These are phyloP conservation scores for Penicillium sp. DNA, from an alignment of 2,329 filamentous ascomycete species.

Conservation along the genomic window DNA sequence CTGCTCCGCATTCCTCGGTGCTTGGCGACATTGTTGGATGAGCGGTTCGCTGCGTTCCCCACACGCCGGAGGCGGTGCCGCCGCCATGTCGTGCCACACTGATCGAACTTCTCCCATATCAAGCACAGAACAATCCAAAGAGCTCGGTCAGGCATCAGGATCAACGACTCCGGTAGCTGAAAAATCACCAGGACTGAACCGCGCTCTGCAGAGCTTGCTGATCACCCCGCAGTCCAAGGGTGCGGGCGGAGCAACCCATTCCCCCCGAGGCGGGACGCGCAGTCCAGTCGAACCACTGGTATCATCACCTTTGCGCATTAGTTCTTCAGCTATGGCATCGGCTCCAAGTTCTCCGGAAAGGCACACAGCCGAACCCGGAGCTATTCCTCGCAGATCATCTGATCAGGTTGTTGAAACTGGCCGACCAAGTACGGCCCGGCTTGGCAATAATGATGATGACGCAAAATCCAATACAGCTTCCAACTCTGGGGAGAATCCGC, in stretches of 20 bases:
- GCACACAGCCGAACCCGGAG: conserved; percentile 35
- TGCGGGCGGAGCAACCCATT: conserved; percentile 36
- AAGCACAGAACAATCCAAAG: conserved; percentile 58
- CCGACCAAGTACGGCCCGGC: conserved; percentile 7
- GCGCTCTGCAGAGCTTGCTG: conserved; percentile 69
- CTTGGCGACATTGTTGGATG: conserved; percentile 18
- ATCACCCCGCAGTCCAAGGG: conserved; percentile 36
- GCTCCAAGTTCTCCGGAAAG: conserved; percentile 33
- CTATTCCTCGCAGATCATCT: conserved; percentile 35
- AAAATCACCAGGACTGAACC: conserved; percentile 43
- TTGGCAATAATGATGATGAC: conserved; percentile 9
- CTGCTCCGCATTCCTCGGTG: conserved; percentile 24
- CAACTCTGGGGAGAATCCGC: conserved; percentile 6
- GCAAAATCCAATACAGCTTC: conserved; percentile 13
- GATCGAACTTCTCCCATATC: conserved; percentile 58
- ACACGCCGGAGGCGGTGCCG: conserved; percentile 31
- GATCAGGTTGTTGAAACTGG: conserved; percentile 33
- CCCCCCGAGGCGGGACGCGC: conserved; percentile 25
- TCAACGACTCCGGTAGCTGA: neutral
- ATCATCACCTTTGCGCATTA: conserved; percentile 37
- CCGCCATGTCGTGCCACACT: conserved; percentile 30
- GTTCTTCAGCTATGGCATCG: conserved; percentile 34
- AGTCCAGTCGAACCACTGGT: conserved; percentile 27
- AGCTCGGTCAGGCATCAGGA: conserved; percentile 1
- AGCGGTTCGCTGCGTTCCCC: conserved; percentile 20